Evolutionary conservation across 208 protist genomes (phyloP).

Genomic region (Trypanosoma theileri): DNA sequence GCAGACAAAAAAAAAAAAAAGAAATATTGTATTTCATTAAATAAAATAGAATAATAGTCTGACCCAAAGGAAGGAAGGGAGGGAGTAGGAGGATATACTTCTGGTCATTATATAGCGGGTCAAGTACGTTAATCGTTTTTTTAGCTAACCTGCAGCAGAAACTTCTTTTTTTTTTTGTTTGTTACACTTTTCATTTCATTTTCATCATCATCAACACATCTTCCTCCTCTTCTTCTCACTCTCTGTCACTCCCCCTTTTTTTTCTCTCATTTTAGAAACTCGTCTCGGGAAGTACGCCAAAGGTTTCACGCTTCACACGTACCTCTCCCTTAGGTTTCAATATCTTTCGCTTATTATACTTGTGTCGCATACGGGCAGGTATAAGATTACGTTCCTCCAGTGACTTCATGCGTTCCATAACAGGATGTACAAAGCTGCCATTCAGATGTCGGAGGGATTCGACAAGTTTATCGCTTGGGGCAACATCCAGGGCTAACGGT

Average conservation of each 20-base stretch:
- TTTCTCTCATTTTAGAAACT: conserved; percentile 50
- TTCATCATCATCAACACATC: conserved; percentile 4
- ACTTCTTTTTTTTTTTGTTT: background rate
- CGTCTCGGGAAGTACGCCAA: conserved; percentile 78
- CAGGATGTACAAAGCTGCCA: conserved; percentile 71
- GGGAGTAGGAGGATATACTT: too few species aligned
- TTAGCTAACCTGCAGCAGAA: conserved; percentile 1
- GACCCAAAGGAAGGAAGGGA: conserved; percentile 1
- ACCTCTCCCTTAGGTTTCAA: conserved; percentile 89
- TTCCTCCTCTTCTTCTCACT: background rate
- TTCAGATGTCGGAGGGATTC: conserved; percentile 80
- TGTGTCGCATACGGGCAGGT: conserved; percentile 83
- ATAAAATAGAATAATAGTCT: background rate
- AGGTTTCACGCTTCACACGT: conserved; percentile 78
- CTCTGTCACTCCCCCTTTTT: background rate
- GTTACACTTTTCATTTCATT: too few species aligned
- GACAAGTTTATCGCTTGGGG: conserved; percentile 66
- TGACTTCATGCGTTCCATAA: conserved; percentile 87
- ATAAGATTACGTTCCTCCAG: conserved; percentile 90
- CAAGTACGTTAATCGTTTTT: too few species aligned
- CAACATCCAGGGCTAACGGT: conserved; percentile 71
- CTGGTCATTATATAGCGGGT: too few species aligned
- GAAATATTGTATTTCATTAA: too few species aligned
- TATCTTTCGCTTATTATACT: conserved; percentile 86
- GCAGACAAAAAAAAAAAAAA: too few species aligned